phyloP scores from a whole-genome alignment of 306 rosid genomes.

The Luffa acutangula region DNA sequence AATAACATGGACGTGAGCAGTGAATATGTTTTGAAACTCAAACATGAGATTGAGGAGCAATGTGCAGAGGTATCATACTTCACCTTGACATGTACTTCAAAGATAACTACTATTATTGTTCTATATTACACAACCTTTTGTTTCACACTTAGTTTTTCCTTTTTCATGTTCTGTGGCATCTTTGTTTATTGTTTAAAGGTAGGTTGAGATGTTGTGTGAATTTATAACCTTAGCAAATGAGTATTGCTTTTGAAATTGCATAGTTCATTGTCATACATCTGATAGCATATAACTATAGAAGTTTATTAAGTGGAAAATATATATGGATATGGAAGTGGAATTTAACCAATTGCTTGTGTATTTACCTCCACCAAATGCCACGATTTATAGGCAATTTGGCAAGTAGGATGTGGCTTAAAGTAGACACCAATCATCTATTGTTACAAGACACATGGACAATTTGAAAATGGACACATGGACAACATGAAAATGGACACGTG shows the following conservation, averaged over 20 bases:
- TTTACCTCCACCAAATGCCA: no score
- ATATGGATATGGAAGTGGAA: no score
- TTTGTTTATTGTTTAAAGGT: neutral
- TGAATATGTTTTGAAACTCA: slow-evolving; percentile 81
- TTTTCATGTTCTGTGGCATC: neutral
- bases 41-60: slow-evolving; percentile 87
- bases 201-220: neutral
- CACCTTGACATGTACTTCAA: neutral
- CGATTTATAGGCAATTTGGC: no score
- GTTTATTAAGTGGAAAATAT: neutral
- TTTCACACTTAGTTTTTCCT: neutral
- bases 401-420: no score
- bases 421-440: no score
- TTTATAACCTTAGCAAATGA: neutral
- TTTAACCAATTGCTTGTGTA: no score
- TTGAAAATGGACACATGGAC: no score
- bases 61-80: slow-evolving; percentile 62
- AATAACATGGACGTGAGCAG: slow-evolving; percentile 86
- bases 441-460: no score
- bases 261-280: neutral
- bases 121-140: neutral
- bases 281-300: neutral
- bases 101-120: neutral
- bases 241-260: neutral
- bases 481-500: no score